phyloP scores from a whole-genome alignment of 2,329 filamentous ascomycete species.

The Dactylonectria estremocensis region DNA sequence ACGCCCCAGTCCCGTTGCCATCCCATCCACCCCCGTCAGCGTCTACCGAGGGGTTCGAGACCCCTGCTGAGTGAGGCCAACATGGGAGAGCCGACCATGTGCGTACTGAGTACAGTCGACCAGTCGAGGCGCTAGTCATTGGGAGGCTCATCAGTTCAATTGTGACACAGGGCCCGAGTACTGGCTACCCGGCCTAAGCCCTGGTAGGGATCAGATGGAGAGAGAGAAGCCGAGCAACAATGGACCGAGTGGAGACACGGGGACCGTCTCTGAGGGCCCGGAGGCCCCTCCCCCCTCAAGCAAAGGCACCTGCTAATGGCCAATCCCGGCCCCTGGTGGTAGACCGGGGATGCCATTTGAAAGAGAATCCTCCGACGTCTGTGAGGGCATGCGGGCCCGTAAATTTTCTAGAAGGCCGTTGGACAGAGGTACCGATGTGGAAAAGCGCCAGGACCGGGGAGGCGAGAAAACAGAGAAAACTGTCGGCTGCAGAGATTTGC shows the following conservation, averaged over 20 bases:
- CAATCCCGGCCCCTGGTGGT: conserved; percentile 46
- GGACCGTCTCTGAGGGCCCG: conserved; percentile 49
- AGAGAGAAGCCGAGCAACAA: conserved; percentile 46
- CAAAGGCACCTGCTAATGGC: conserved; percentile 39
- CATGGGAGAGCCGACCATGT: conserved; percentile 42
- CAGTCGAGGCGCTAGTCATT: conserved; percentile 43
- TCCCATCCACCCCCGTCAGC: conserved; percentile 48
- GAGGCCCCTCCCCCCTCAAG: conserved; percentile 45
- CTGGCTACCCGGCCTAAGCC: conserved; percentile 42
- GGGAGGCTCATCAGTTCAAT: conserved; percentile 41
- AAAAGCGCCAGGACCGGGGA: conserved; percentile 40
- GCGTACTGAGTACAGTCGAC: conserved; percentile 43
- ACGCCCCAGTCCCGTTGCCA: conserved; percentile 46
- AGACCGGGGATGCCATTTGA: conserved; percentile 48
- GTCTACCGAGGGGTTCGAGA: conserved; percentile 54
- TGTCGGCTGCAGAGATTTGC: conserved; percentile 47
- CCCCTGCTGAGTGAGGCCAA: conserved; percentile 42
- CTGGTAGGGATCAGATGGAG: conserved; percentile 45
- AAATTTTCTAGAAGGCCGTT: conserved; percentile 55
- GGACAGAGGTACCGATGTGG: conserved; percentile 43
- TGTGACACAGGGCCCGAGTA: conserved; percentile 42
- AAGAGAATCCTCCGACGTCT: conserved; percentile 52
- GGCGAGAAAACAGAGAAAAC: conserved; percentile 46
- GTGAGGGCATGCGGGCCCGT: conserved; percentile 46
- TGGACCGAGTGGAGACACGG: conserved; percentile 50